These are phyloP conservation scores for Ustilago bromivora DNA, from an alignment of 1,284 basidiomycete genomes.

Conservation along the genomic window DNA sequence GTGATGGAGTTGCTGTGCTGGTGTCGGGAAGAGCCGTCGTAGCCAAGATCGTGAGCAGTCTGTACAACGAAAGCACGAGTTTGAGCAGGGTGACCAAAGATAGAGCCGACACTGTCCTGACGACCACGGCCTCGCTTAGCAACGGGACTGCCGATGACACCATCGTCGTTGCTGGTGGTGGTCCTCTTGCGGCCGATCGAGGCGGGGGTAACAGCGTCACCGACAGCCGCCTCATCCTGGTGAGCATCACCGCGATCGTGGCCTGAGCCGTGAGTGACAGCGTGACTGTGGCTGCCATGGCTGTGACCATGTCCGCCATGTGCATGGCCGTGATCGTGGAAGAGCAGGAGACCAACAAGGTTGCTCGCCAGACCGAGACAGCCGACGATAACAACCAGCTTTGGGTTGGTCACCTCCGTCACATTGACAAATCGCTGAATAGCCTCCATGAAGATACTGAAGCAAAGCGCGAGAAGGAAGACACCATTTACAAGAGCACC, in stretches of 20 bases:
- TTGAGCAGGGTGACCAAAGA: constrained; percentile 88
- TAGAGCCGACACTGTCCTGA: constrained; percentile 55
- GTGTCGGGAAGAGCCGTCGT: constrained; percentile 51
- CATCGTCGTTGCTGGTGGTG: constrained; percentile 14
- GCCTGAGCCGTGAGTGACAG: constrained; percentile 12
- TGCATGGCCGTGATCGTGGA: constrained; percentile 76
- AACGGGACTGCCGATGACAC: constrained; percentile 7
- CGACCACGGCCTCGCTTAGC: constrained; percentile 32
- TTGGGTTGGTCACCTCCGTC: constrained; percentile 84
- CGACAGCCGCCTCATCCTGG: constrained; percentile 19
- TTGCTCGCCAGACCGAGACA: constrained; percentile 90
- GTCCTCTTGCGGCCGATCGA: constrained; percentile 31
- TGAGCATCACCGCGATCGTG: constrained; percentile 17
- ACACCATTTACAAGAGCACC: constrained; percentile 87
- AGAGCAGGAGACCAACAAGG: constrained; percentile 90
- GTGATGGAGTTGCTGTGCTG: constrained; percentile 39
- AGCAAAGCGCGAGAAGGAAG: constrained; percentile 93
- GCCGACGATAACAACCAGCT: constrained; percentile 90
- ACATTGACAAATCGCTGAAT: constrained; percentile 85
- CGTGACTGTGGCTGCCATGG: constrained; percentile 45
- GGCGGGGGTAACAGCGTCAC: constrained; percentile 17
- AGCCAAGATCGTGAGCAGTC: constrained; percentile 81
- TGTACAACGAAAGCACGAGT: constrained; percentile 89
- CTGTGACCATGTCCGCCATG: constrained; percentile 73
- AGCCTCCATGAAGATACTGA: constrained; percentile 94